Conservation (phyloP, 768 basidiomycete species). For the Pleurotus platypus region DNA sequence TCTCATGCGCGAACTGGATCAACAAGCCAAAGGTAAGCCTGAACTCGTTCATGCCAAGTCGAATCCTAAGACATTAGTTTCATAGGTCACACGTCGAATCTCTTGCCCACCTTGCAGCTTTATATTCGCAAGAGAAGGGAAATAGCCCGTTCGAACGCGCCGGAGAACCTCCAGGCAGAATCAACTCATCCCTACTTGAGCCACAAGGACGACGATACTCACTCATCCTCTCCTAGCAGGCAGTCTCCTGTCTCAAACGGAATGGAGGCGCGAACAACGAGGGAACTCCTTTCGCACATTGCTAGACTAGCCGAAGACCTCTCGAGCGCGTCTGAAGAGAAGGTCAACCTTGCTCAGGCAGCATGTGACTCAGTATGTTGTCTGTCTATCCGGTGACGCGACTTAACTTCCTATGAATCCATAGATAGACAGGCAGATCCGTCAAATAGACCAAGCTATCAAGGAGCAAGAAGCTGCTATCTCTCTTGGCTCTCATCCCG, state of each 20-base stretch:
- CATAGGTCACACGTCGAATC: conserved; percentile 34
- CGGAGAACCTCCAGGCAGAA: too few relatives aligned
- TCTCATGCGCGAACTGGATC: conserved; percentile 70
- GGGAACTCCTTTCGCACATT: conserved; percentile 53
- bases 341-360: conserved; percentile 69
- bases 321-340: conserved; percentile 68
- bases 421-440: conserved; percentile 78
- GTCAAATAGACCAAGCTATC: conserved; percentile 73
- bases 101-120: conserved; percentile 40
- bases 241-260: conserved; percentile 12
- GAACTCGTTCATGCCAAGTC: background rate
- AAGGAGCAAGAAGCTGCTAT: conserved; percentile 56
- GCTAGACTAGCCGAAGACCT: conserved; percentile 59
- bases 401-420: too few relatives aligned
- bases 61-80: background rate
- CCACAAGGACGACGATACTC: conserved; percentile 3
- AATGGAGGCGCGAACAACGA: conserved; percentile 33
- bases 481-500: conserved; percentile 47
- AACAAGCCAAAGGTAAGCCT: conserved; percentile 52
- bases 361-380: conserved; percentile 63
- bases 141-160: background rate
- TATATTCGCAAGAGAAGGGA: conserved; percentile 36
- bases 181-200: background rate
- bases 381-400: background rate
- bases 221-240: too few relatives aligned